Base-by-base conservation (phyloP, 179 eudicot genomes). In the Spergularia azorica region DNA sequence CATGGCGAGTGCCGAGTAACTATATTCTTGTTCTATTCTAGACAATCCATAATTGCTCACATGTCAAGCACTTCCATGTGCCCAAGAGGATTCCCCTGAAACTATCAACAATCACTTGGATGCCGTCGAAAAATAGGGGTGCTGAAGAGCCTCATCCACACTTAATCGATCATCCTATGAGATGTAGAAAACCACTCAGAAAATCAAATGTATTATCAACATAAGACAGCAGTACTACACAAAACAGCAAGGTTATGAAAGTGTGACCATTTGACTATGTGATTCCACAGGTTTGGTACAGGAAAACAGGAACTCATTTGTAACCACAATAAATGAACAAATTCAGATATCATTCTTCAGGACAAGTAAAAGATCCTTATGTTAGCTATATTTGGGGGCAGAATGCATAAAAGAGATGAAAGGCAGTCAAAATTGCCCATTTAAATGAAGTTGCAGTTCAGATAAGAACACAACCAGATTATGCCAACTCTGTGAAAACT, bases 71-170 rank as follows among this genome's bases (percentile, higher is more conserved):
- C 51, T 32, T 60, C 61, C 48, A 26, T 68, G 57, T 55, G 54
- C 38, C 15, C 48, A 32, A 18, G 68, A 59, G 65, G 71, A 57
- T 71, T 74, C 73, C 59, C 48, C 48, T 61, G 5, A 73, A 16
- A 15, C 26, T 65, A 12, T 3, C 20, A 17, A 72, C 7, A 72
- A 36, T 75, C 75, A 78, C 14, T 14, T 5, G 57, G 85, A 80
- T 77, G 81, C 8, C 32, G 65, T 17, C 82, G 81, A 82, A 91
- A 71, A 95, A 79, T 93, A 95, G 58, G 92, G 95, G 83, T 95
- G 98, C 66, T 73, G 87, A 76, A 95, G 65, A 72, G 98, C 98
- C 41, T 95, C 98, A 78, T 95, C 97, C 73, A 90, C 97, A 70
- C 87, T 86, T 63, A 87, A 75, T 64, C 98, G 87, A 76, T 93